Base-by-base conservation (phyloP, 306 rosid species). In the Phaseolus lunatus region DNA sequence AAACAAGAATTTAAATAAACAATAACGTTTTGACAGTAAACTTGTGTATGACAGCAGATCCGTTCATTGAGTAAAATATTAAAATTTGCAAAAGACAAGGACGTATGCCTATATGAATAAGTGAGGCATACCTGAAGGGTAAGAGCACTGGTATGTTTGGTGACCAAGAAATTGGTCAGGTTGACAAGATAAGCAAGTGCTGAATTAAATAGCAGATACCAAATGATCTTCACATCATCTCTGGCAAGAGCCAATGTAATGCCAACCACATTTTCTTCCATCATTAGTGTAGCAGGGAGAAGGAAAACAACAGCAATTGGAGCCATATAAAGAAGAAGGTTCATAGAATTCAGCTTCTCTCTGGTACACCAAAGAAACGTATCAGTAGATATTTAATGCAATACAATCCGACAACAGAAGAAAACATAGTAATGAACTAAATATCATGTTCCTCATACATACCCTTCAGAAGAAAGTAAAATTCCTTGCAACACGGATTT, bases 321-420 rank as follows among this genome's bases (percentile, higher is more conserved):
- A 83, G 99, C 98, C 99, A 96, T 96, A 85, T 96, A 96, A 45
- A 96, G 96, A 20, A 96, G 96, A 59, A 96, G 98, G 85, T 96
- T 96, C 99, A 96, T 96, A 20, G 99, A 96, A 83, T 96, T 96
- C 94, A 96, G 85, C 96, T 96, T 96, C 90, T 96, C 99, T 79
- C 99, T 96, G 64, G 35, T 79, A 84, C 44, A 80, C 80, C 67
- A 76, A 22, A 64, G 70, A 75, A 59, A 5, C 3, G 48, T 80
- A 61, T 88, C 83, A 89, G 85, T 22, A 75, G 5, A 52, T 41
- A 63, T 61, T 52, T 31, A 26, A 72, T 18, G 69, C 15, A 14
- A 24, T 22, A 13, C 19, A 14, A 70, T 47, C 31, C 0, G 15
- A 18, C 16, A 26, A 35, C 31, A 12, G 35, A 13, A 43, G 37